Conservation (phyloP, 257 asterid genomes). For the Fraxinus americana region DNA sequence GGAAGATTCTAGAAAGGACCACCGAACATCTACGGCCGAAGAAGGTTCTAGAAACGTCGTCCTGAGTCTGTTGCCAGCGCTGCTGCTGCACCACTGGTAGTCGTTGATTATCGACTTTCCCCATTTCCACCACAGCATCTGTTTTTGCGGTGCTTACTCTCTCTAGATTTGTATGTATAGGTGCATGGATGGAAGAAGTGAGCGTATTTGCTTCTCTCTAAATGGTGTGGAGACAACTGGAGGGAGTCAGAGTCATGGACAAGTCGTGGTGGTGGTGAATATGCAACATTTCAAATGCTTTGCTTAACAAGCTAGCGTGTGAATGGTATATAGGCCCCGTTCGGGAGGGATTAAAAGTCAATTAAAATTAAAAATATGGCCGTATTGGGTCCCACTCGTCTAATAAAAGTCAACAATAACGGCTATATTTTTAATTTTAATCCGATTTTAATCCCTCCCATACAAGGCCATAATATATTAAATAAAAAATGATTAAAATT, state of each 20-base stretch:
- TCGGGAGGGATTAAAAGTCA: too few relatives aligned
- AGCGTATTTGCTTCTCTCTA: constrained; percentile 21
- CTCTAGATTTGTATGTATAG: constrained; percentile 15
- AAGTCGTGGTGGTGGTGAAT: constrained; percentile 28
- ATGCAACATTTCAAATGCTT: background rate
- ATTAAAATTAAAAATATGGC: too few relatives aligned
- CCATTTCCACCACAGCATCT: constrained; percentile 87
- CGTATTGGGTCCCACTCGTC: too few relatives aligned
- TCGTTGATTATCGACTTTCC: constrained; percentile 55
- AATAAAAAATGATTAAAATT: too few relatives aligned
- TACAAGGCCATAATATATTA: too few relatives aligned
- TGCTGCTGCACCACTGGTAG: constrained; percentile 65
- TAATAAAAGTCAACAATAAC: too few relatives aligned
- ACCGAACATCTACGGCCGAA: constrained; percentile 51
- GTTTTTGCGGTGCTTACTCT: constrained; percentile 32
- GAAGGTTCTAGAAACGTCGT: constrained; percentile 45
- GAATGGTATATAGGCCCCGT: too few relatives aligned
- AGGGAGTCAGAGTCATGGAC: constrained; percentile 31
- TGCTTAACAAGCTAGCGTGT: too few relatives aligned
- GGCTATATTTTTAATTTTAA: too few relatives aligned
- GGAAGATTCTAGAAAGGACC: constrained; percentile 35
- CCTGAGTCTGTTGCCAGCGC: constrained; percentile 16
- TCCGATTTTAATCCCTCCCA: too few relatives aligned
- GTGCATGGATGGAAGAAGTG: constrained; percentile 6
- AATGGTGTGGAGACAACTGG: constrained; percentile 37